Percentiles rank a stretch among this genome's conserved stretches.
These are phyloP conservation scores for Leccinum subrobustum DNA, from an alignment of 1,284 basidiomycete genomes.

Conservation along the genomic window DNA sequence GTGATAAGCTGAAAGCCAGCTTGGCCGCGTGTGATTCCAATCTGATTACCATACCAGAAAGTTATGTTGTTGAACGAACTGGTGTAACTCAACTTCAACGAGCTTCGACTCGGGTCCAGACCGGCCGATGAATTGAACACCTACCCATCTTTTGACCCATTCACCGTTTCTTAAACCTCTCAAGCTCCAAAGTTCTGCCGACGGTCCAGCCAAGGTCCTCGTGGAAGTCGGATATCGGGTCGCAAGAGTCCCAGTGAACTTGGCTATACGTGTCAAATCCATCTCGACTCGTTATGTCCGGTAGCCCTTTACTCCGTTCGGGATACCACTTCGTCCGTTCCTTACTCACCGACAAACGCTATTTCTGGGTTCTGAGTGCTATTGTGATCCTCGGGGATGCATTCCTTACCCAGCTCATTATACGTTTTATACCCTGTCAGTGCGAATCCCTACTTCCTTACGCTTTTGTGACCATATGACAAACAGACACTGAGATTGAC, in stretches of 20 bases:
- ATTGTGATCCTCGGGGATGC: conserved; percentile 73
- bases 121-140: neutral
- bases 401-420: conserved; percentile 73
- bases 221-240: neutral
- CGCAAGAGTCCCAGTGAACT: neutral
- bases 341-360: conserved; percentile 52
- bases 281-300: neutral
- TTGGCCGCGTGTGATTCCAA: no score
- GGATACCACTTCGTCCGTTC: conserved; percentile 12
- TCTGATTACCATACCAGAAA: neutral
- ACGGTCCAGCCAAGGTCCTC: neutral
- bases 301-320: conserved; percentile 1
- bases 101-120: neutral
- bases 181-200: neutral
- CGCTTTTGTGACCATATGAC: conserved; percentile 15
- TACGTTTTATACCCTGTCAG: conserved; percentile 80
- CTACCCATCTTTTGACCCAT: neutral
- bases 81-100: neutral
- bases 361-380: conserved; percentile 64
- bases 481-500: conserved; percentile 97
- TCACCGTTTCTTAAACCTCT: neutral
- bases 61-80: neutral
- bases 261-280: conserved; percentile 19
- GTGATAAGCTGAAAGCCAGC: no score
- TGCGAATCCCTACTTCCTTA: conserved; percentile 15